Evolutionary conservation across 2,329 filamentous ascomycete genomes (phyloP).

Genomic region (Pyricularia sp.): DNA sequence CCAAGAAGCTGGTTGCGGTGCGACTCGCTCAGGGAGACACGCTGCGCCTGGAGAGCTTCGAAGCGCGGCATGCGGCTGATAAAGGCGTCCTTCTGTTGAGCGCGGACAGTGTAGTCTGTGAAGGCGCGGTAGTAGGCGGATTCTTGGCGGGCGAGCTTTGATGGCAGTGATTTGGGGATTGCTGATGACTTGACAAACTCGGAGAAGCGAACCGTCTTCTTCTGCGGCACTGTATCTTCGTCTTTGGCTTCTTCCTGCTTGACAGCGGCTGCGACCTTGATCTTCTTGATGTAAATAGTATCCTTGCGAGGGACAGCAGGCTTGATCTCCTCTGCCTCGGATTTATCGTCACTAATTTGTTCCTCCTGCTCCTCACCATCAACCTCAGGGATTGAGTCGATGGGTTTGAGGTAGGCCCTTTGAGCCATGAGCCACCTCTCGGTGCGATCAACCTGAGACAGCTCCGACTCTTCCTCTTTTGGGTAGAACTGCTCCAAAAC

Average conservation of each 20-base stretch:
- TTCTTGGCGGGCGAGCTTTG: conserved; percentile 48
- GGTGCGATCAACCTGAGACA: conserved; percentile 74
- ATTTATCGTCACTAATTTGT: conserved; percentile 10
- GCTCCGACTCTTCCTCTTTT: conserved; percentile 61
- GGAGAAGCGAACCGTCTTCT: conserved; percentile 72
- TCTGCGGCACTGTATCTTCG: conserved; percentile 24
- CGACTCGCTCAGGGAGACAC: conserved; percentile 60
- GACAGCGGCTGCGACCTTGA: conserved; percentile 5
- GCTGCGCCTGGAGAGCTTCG: conserved; percentile 77
- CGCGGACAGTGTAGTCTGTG: conserved; percentile 59
- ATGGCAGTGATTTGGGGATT: conserved; percentile 37
- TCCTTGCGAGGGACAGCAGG: conserved; percentile 12
- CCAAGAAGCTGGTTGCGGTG: conserved; percentile 78
- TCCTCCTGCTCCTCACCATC: conserved; percentile 17
- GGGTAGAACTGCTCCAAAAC: conserved; percentile 64
- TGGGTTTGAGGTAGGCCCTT: conserved; percentile 62
- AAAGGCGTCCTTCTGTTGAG: conserved; percentile 65
- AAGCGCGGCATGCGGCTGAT: conserved; percentile 78
- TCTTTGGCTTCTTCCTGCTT: neutral
- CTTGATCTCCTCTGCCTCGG: conserved; percentile 18
- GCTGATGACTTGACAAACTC: conserved; percentile 33
- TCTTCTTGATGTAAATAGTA: neutral
- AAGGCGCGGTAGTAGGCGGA: conserved; percentile 86
- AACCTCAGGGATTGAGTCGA: conserved; percentile 34
- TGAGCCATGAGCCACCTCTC: conserved; percentile 81